Evolutionary conservation across 768 basidiomycete species (phyloP).

Genomic region (Tricholoma sp.): DNA sequence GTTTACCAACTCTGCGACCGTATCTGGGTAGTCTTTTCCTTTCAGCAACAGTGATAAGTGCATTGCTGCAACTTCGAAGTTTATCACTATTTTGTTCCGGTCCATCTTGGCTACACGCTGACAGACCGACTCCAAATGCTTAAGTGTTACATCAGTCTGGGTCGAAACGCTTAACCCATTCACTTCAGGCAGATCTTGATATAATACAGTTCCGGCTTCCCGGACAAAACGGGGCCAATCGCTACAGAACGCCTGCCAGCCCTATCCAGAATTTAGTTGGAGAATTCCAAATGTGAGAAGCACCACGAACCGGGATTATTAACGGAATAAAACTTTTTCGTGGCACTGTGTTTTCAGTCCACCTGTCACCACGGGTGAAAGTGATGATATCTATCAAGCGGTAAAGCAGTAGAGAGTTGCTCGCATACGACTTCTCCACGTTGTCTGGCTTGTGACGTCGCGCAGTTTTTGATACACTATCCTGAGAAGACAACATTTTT

Average conservation of each 20-base stretch:
- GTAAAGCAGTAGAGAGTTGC: neutral
- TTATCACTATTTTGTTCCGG: neutral
- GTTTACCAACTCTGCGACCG: neutral
- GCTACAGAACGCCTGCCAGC: neutral
- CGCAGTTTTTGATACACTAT: neutral
- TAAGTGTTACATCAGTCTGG: neutral
- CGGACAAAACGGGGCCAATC: neutral
- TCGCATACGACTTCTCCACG: neutral
- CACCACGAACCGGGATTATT: neutral
- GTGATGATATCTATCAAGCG: neutral
- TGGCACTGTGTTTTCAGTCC: neutral
- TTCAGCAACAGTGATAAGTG: neutral
- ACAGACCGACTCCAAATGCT: neutral
- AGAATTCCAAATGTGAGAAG: neutral
- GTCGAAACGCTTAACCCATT: neutral
- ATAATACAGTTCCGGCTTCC: neutral
- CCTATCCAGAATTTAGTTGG: neutral
- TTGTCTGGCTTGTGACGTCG: neutral
- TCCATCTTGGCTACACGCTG: neutral
- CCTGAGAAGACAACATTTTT: neutral
- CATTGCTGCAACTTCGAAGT: neutral
- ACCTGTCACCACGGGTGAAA: neutral
- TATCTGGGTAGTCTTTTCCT: neutral
- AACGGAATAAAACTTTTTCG: neutral
- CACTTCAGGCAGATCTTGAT: neutral